Conservation (phyloP, 345 rosid genomes). For the Rubroshorea leprosula region DNA sequence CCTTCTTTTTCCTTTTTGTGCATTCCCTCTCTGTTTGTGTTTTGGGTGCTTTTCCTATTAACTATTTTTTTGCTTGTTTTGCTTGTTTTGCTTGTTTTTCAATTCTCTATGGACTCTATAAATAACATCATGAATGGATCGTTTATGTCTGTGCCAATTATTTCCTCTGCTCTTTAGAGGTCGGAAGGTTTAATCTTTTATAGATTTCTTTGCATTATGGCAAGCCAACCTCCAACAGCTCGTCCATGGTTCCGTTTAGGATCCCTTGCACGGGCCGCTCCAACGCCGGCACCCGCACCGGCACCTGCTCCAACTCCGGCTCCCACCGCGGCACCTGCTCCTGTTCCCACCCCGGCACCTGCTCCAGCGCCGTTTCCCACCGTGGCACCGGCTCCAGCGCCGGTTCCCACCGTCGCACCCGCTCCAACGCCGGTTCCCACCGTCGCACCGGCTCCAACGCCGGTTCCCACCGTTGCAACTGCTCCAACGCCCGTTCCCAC, state of each 20-base stretch:
- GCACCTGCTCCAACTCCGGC: no score
- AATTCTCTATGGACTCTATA: slow-evolving; percentile 13
- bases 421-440: no score
- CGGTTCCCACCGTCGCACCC: no score
- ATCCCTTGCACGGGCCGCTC: slow-evolving; percentile 33
- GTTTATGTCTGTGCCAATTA: slow-evolving; percentile 4
- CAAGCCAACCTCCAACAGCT: slow-evolving; percentile 34
- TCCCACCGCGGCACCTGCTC: slow-evolving; percentile 19
- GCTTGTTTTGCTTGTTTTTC: not conserved
- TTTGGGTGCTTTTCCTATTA: slow-evolving; percentile 1
- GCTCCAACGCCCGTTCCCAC: no score
- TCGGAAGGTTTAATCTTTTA: not conserved
- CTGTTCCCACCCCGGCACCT: slow-evolving; percentile 26
- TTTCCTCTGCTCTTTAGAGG: no score
- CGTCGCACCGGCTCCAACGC: no score
- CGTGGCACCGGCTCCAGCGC: no score
- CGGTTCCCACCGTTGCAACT: no score
- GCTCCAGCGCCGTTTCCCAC: no score
- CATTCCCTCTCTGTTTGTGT: slow-evolving; percentile 1
- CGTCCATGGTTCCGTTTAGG: slow-evolving; percentile 58
- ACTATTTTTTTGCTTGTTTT: not conserved
- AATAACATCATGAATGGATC: slow-evolving; percentile 11
- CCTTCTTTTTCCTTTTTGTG: slow-evolving; percentile 28
- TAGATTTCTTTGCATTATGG: slow-evolving; percentile 18
- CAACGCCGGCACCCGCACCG: no score